Base-by-base conservation (phyloP, 73 alveolate genomes). In the Paramecium caudatum region DNA sequence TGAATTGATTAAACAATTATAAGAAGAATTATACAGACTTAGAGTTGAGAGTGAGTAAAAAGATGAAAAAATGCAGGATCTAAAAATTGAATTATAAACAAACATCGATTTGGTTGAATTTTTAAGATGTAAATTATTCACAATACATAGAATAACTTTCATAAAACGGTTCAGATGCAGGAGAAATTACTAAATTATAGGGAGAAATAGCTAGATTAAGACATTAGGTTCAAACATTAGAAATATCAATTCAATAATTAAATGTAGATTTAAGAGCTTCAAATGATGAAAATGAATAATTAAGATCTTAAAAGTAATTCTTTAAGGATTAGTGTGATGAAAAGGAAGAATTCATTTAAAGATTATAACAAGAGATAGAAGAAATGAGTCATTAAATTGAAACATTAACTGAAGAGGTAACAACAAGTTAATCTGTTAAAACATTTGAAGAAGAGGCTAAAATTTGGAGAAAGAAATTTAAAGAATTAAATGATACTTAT, bases 371-470 rank as follows among this genome's bases (percentile, higher is more conserved):
- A 27, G 80, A 55, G 30, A 55, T 55, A 3, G 80, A 55, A 4
- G 80, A 55, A 23, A 37, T 55, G 9, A 37, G 80, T 55, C 30
- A 55, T 9, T 43, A 55, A 2, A 10, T 23, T 3, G 80, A 55
- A 21, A 55, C 80, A 3, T 55, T 55, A 12, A 55, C 80, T 23
- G 80, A 55, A 55, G 80, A 55, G 7, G 80, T 55, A 12, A 55
- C 80, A 0, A 55, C 80, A 4, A 55, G 80, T 55, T 43, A 55
- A 55, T 55, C 80, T 55, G 80, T 55, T 0, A 55, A 55, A 25
- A 55, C 80, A 4, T 55, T 27, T 55, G 80, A 55, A 4, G 80
- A 55, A 27, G 80, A 55, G 21, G 80, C 80, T 23, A 55, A 55
- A 23, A 55, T 55, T 2, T 55, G 80, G 80, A 55, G 80, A 55